Evolutionary conservation across 495 filamentous ascomycete genomes (phyloP).

Genomic region (Mycothermus thermophilus): DNA sequence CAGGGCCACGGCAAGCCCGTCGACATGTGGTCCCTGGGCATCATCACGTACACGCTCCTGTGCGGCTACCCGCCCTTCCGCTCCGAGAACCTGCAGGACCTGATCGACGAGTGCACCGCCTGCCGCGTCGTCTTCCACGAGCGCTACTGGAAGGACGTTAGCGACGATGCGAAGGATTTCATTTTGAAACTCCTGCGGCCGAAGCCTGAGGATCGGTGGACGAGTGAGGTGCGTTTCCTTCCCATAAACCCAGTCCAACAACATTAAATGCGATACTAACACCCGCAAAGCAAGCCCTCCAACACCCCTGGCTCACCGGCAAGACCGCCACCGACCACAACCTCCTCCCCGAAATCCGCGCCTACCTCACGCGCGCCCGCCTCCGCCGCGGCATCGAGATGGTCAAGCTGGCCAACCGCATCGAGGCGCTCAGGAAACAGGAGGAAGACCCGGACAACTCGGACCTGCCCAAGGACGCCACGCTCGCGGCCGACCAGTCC

Average conservation of each 20-base stretch:
- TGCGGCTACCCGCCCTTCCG: conserved; percentile 98
- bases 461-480: conserved; percentile 47
- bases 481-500: conserved; percentile 47
- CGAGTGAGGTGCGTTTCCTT: conserved; percentile 48
- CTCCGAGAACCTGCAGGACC: conserved; percentile 78
- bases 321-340: conserved; percentile 86
- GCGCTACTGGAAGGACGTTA: conserved; percentile 97
- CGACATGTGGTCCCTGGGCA: conserved; percentile 98
- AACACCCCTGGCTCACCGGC: conserved; percentile 83
- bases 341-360: conserved; percentile 90
- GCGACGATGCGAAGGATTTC: conserved; percentile 89
- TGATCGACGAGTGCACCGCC: conserved; percentile 87
- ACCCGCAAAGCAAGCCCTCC: conserved; percentile 49
- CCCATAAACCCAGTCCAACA: background rate
- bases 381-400: conserved; percentile 90
- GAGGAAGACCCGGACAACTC: conserved; percentile 67
- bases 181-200: conserved; percentile 72
- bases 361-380: conserved; percentile 81
- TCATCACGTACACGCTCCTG: conserved; percentile 98
- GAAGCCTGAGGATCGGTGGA: conserved; percentile 59
- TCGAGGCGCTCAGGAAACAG: conserved; percentile 91
- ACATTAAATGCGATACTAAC: conserved; percentile 7
- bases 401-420: conserved; percentile 92
- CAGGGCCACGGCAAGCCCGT: conserved; percentile 96
- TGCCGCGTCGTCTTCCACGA: conserved; percentile 95